Percentiles rank a stretch among this genome's conserved stretches.
Evolutionary conservation across 1,284 basidiomycete species (phyloP).

Genomic region (Heterobasidion irregulare): DNA sequence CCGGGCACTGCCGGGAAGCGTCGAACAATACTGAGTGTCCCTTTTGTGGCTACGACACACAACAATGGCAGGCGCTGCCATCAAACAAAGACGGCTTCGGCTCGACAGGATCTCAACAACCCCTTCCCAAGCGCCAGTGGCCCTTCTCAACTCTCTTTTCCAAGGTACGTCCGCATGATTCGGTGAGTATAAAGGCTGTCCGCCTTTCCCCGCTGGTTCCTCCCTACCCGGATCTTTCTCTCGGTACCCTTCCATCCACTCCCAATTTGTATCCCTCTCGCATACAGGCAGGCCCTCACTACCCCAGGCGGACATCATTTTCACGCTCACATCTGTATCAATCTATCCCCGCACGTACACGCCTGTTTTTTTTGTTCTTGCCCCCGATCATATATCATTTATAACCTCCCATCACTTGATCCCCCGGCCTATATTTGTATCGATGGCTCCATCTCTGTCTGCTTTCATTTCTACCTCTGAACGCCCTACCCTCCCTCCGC

Average conservation of each 20-base stretch:
- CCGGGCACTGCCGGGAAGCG: neutral
- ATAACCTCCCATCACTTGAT: neutral
- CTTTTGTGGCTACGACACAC: slow-evolving; percentile 6
- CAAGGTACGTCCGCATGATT: slow-evolving; percentile 13
- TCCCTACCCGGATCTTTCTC: slow-evolving; percentile 8
- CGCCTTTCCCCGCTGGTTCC: slow-evolving; percentile 11
- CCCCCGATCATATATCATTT: neutral
- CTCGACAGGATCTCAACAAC: too few species aligned
- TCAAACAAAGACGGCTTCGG: neutral
- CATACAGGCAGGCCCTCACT: slow-evolving; percentile 26
- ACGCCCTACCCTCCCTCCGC: slow-evolving; percentile 50
- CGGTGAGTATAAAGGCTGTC: neutral
- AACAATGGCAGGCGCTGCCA: slow-evolving; percentile 3
- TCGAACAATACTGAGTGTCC: slow-evolving; percentile 7
- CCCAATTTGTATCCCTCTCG: slow-evolving; percentile 10
- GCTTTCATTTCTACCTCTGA: slow-evolving; percentile 11
- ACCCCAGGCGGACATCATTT: slow-evolving; percentile 20
- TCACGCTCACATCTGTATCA: slow-evolving; percentile 6
- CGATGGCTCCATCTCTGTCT: slow-evolving; percentile 24
- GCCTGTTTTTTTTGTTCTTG: neutral
- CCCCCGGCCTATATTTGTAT: slow-evolving; percentile 6
- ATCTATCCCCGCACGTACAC: slow-evolving; percentile 2
- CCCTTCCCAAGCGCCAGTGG: neutral
- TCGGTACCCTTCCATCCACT: slow-evolving; percentile 17
- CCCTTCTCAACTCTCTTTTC: slow-evolving; percentile 14